phyloP scores from a whole-genome alignment of 1,284 basidiomycete genomes.

The Naganishia sp. region DNA sequence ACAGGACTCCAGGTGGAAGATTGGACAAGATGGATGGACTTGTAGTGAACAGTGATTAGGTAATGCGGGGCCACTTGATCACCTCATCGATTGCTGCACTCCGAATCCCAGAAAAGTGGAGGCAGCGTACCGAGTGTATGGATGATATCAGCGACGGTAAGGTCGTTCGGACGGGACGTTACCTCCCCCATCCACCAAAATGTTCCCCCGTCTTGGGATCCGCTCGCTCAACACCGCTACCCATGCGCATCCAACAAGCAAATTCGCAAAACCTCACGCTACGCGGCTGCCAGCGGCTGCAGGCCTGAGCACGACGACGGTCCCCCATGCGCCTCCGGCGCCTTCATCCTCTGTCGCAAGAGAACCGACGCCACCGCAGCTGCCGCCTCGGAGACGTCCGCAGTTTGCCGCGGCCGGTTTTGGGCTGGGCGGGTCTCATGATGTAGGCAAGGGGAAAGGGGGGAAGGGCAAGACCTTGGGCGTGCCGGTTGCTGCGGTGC shows the following conservation, averaged over 20 bases:
- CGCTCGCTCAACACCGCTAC: too few relatives aligned
- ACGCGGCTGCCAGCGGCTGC: background rate
- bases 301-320: conserved; percentile 11
- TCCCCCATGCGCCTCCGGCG: background rate
- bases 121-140: background rate
- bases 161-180: background rate
- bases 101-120: background rate
- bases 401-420: conserved; percentile 52
- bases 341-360: background rate
- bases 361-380: conserved; percentile 27
- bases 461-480: conserved; percentile 36
- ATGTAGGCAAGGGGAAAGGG: background rate
- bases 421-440: conserved; percentile 40
- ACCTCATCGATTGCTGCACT: conserved; percentile 7
- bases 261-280: background rate
- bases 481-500: conserved; percentile 32
- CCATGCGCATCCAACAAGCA: background rate
- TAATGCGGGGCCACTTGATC: conserved; percentile 21
- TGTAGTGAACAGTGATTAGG: conserved; percentile 1
- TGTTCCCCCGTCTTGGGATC: too few relatives aligned
- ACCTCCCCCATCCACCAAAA: background rate
- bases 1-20: conserved; percentile 2
- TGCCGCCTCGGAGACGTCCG: conserved; percentile 48
- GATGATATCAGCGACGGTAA: background rate
- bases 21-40: background rate